These are phyloP conservation scores for Fusarium illudens DNA, from an alignment of 2,329 filamentous ascomycete genomes.

Conservation along the genomic window DNA sequence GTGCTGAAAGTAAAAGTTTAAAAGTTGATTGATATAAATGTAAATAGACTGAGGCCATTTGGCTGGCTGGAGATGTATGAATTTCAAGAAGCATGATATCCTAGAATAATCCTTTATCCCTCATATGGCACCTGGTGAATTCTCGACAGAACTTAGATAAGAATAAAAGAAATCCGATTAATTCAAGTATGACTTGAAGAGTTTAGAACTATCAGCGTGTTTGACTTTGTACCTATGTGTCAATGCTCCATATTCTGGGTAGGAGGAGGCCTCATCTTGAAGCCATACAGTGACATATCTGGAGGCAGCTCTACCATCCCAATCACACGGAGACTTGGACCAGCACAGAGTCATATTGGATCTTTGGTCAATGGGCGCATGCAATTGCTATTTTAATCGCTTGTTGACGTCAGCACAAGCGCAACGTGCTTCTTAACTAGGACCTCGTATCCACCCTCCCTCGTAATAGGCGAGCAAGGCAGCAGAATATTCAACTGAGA, in stretches of 20 bases:
- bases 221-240: no score
- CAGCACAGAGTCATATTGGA: background rate
- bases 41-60: background rate
- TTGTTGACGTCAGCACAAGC: background rate
- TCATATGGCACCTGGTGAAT: no score
- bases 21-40: background rate
- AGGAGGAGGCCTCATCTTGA: background rate
- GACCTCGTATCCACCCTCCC: background rate
- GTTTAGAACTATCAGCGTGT: no score
- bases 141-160: no score
- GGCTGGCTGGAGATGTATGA: background rate
- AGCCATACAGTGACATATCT: background rate
- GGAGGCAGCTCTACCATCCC: background rate
- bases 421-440: background rate
- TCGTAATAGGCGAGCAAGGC: background rate
- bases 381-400: background rate
- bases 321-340: background rate
- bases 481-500: background rate
- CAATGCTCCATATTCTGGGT: no score
- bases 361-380: background rate
- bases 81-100: no score
- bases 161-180: no score
- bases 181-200: no score
- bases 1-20: slow-evolving; percentile 17
- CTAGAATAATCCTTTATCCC: no score